phyloP scores from a whole-genome alignment of 1,284 basidiomycete species.

The Ganoderma multipileum region DNA sequence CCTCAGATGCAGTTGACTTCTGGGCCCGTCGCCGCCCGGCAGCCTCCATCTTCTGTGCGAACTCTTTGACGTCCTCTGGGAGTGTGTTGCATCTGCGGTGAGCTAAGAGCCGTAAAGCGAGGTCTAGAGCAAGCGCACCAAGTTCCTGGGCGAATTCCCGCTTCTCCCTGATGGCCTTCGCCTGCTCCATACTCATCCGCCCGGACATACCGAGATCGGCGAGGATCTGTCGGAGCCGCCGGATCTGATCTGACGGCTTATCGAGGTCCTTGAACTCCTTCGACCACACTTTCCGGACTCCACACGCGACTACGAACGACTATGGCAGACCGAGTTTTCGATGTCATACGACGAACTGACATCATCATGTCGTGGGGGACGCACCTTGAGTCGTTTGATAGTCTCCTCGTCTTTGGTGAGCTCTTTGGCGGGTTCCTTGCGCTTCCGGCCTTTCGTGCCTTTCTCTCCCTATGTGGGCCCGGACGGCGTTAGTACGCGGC shows the following conservation, averaged over 20 bases:
- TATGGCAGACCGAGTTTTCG: slow-evolving; percentile 34
- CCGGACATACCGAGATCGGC: slow-evolving; percentile 81
- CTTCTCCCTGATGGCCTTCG: slow-evolving; percentile 72
- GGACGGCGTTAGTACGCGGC: not conserved
- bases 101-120: not conserved
- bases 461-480: slow-evolving; percentile 26
- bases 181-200: slow-evolving; percentile 80
- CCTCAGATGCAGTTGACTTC: slow-evolving; percentile 27
- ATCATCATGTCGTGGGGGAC: not conserved
- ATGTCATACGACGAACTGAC: not conserved
- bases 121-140: slow-evolving; percentile 52
- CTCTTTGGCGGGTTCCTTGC: slow-evolving; percentile 35
- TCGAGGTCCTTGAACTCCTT: slow-evolving; percentile 75
- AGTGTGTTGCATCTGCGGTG: not conserved
- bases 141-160: slow-evolving; percentile 83
- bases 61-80: slow-evolving; percentile 71
- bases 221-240: slow-evolving; percentile 69
- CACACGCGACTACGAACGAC: slow-evolving; percentile 80
- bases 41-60: slow-evolving; percentile 47
- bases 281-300: slow-evolving; percentile 82
- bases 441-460: slow-evolving; percentile 31
- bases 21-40: slow-evolving; percentile 30
- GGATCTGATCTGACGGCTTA: slow-evolving; percentile 68
- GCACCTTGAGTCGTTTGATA: slow-evolving; percentile 46
- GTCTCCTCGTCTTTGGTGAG: slow-evolving; percentile 45